A percentile compares a stretch with the other conserved stretches of the same genome.
phyloP scores from a whole-genome alignment of 306 rosid species.

The Sophora flavescens region DNA sequence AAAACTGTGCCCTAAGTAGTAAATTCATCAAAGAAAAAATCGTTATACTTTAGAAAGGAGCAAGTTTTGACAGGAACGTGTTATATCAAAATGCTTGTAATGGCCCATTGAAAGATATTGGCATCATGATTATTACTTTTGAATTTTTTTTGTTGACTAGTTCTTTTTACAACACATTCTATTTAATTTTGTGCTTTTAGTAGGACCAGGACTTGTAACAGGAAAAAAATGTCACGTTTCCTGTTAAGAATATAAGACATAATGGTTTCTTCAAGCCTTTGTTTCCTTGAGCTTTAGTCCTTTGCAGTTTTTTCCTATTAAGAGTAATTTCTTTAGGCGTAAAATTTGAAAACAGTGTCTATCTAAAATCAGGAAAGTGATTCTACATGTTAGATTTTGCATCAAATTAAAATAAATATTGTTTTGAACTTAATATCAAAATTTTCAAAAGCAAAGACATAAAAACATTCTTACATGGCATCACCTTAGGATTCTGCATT shows the following conservation, averaged over 20 bases:
- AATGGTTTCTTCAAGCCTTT: not conserved
- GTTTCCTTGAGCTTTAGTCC: constrained; percentile 19
- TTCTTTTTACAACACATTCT: too few relatives aligned
- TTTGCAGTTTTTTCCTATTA: not conserved
- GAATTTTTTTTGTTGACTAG: too few relatives aligned
- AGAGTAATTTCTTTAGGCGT: not conserved
- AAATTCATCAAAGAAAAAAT: constrained; percentile 12
- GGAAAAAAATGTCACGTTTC: too few relatives aligned
- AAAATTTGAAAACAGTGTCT: not conserved
- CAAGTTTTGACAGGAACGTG: not conserved
- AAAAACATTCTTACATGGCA: constrained; percentile 90
- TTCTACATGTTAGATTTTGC: not conserved
- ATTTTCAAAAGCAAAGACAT: constrained; percentile 50
- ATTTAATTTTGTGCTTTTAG: too few relatives aligned
- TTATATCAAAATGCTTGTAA: not conserved
- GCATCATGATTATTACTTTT: too few relatives aligned
- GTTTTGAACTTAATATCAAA: constrained; percentile 23
- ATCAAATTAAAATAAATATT: constrained; percentile 3
- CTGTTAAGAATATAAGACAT: not conserved
- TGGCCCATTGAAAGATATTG: not conserved
- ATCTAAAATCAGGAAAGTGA: not conserved
- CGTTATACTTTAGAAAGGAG: not conserved
- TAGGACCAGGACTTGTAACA: too few relatives aligned
- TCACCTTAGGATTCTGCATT: constrained; percentile 99
- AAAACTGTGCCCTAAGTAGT: not conserved